Base-by-base conservation (phyloP, 768 basidiomycete genomes). In the Tricholoma furcatifolium region DNA sequence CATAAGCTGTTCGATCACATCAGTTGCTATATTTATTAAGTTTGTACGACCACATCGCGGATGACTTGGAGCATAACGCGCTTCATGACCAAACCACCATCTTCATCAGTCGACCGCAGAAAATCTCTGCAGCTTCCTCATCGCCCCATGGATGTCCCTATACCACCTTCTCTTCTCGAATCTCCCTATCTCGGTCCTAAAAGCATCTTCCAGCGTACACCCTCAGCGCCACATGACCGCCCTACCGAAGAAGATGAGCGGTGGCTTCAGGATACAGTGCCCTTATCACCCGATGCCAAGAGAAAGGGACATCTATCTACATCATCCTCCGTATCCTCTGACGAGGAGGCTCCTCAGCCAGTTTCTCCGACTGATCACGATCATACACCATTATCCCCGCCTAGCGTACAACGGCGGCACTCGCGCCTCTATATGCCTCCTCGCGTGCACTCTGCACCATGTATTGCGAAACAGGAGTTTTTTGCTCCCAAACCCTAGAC, bases 251-350 rank as follows among this genome's bases (percentile, higher is more conserved):
- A 73, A 60, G 80, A 83, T 54, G 79, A 85, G 59, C 70, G 71
- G 56, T 86, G 84, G 84, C 70, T 86, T 49, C 75, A 80, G 65
- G 84, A 86, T 70, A 85, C 83, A 58, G 71, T 85, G 2, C 84
- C 84, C 8, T 38, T 78, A 17, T 61, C 40, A 41, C 61, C 55
- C 20, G 43, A 27, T 27, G 27, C 57, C 43, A 52, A 24, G 46
- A 56, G 50, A 32, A 42, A 23, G 36, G 57, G 40, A 11, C 51
- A 45, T 14, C 30, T 51, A 12, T 56, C 55, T 9, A 34, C 38
- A 35, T 36, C 38, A 35, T 36, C 35, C 3, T 57, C 56, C 15
- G 17, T 39, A 30, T 34, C 43, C 24, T 47, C 51, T 24, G 30
- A 21, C 21, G 42, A 54, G 14, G 51, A 49, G 18, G 21, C 14